Evolutionary conservation across 257 asterid genomes (phyloP).

Genomic region (Penstemon newberryi): DNA sequence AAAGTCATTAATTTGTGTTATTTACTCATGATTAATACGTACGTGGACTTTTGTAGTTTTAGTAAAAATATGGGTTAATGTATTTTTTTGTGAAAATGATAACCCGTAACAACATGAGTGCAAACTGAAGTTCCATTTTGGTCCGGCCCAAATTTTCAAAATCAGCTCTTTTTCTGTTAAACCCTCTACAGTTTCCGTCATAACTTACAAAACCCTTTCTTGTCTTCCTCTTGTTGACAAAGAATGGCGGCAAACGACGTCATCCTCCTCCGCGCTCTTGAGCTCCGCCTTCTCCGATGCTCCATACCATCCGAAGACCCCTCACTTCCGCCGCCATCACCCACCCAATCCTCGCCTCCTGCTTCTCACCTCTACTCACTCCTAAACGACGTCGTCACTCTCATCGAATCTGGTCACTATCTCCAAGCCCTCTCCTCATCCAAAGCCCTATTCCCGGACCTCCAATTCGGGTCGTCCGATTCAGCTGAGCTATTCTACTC

Average conservation of each 20-base stretch:
- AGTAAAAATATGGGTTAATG: no score
- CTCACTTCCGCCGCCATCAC: slow-evolving; percentile 20
- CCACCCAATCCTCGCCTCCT: slow-evolving; percentile 29
- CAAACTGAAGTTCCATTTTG: no score
- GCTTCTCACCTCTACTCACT: slow-evolving; percentile 41
- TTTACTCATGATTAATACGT: no score
- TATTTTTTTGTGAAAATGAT: no score
- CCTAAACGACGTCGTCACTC: slow-evolving; percentile 44
- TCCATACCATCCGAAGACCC: slow-evolving; percentile 51
- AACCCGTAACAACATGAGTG: no score
- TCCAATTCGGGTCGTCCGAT: slow-evolving; percentile 42
- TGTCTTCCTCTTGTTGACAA: background rate
- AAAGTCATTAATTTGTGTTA: no score
- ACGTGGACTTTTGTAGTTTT: no score
- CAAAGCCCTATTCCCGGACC: slow-evolving; percentile 42
- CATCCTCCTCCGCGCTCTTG: slow-evolving; percentile 55
- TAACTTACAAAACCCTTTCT: slow-evolving; percentile 16
- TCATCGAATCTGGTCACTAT: slow-evolving; percentile 73
- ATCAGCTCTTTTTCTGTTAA: background rate
- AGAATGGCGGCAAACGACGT: slow-evolving; percentile 39
- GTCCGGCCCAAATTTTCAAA: no score
- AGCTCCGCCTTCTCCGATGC: slow-evolving; percentile 94
- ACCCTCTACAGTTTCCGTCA: background rate
- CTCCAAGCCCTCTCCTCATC: slow-evolving; percentile 57
- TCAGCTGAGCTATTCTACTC: slow-evolving; percentile 64